A percentile compares a stretch with the other conserved stretches of the same genome.
Conservation (phyloP, 1,284 basidiomycete genomes). For the Trametes hirsuta region DNA sequence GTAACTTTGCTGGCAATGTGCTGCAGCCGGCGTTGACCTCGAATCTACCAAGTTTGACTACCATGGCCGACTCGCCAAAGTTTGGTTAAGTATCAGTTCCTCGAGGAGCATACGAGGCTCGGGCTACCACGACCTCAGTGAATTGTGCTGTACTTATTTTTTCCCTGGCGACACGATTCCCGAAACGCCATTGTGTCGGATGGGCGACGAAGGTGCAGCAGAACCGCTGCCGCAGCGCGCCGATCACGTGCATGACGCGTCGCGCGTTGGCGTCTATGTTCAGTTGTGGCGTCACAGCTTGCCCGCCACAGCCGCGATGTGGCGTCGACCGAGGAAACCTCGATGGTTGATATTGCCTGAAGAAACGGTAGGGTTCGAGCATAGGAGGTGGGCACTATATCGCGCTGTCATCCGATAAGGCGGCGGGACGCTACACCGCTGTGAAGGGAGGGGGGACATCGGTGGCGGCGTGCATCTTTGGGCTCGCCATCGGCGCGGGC, state of each 20-base stretch:
- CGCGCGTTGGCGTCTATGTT: constrained; percentile 9
- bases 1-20: too few species aligned
- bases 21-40: too few species aligned
- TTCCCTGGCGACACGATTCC: too few species aligned
- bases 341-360: background rate
- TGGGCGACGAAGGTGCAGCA: background rate
- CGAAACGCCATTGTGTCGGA: too few species aligned
- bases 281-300: background rate
- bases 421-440: background rate
- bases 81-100: too few species aligned
- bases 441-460: background rate
- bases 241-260: constrained; percentile 10
- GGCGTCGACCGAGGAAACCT: background rate
- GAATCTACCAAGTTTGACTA: too few species aligned
- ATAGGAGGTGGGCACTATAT: too few species aligned
- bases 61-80: too few species aligned
- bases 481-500: background rate
- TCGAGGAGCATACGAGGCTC: too few species aligned
- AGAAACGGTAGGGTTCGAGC: background rate
- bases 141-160: too few species aligned
- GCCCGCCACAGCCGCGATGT: background rate
- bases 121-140: too few species aligned
- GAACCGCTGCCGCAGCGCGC: background rate
- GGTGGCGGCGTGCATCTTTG: background rate
- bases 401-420: background rate